Conservation (phyloP, 352 stramenopile genomes). For the Globisporangium viniferum region DNA sequence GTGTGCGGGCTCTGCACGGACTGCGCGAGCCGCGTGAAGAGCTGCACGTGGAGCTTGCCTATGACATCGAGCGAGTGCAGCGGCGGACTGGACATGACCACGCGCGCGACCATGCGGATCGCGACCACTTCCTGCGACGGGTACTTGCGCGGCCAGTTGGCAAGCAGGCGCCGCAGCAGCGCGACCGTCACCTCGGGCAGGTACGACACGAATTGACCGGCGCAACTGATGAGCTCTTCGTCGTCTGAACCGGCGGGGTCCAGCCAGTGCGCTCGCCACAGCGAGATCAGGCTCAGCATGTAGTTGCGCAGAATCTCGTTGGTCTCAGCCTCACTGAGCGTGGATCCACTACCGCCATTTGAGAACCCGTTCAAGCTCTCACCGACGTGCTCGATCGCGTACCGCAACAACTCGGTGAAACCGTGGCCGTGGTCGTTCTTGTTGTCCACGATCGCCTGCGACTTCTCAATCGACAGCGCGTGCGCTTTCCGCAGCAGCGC, state of each 20-base stretch:
- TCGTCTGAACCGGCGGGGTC: conserved; percentile 74
- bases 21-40: conserved; percentile 64
- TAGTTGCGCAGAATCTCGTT: conserved; percentile 71
- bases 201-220: conserved; percentile 84
- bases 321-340: conserved; percentile 29
- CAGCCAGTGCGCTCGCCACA: conserved; percentile 77
- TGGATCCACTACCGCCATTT: conserved; percentile 11
- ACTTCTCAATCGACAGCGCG: conserved; percentile 58
- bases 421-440: conserved; percentile 75
- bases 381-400: conserved; percentile 77
- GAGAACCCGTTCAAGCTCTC: conserved; percentile 40
- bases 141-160: conserved; percentile 61
- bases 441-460: conserved; percentile 47
- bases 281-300: conserved; percentile 51
- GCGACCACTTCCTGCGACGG: conserved; percentile 70
- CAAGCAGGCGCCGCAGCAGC: conserved; percentile 55
- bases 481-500: conserved; percentile 44
- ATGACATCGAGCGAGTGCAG: conserved; percentile 42
- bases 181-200: conserved; percentile 51
- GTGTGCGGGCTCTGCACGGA: conserved; percentile 57
- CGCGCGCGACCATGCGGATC: conserved; percentile 78
- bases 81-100: conserved; percentile 79
- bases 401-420: conserved; percentile 79
- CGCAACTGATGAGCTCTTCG: conserved; percentile 80
- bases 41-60: conserved; percentile 29